These are phyloP conservation scores for Talaromyces rugulosus DNA, from an alignment of 2,329 filamentous ascomycete species.

Conservation along the genomic window DNA sequence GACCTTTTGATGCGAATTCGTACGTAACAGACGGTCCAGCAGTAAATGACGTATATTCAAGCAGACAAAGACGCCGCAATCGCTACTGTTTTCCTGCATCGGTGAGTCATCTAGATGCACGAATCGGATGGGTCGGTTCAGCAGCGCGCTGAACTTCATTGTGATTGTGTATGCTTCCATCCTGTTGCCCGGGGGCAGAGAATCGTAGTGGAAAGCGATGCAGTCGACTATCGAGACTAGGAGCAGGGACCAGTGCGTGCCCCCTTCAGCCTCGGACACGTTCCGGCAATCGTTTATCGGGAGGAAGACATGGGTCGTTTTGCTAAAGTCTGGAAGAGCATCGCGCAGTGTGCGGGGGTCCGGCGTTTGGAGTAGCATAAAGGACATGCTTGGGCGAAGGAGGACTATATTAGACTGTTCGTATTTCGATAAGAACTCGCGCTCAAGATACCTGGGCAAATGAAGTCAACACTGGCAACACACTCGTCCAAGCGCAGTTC, in stretches of 20 bases:
- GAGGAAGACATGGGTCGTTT: slow-evolving; percentile 87
- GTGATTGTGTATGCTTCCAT: slow-evolving; percentile 67
- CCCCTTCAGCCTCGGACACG: slow-evolving; percentile 74
- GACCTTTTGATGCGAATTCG: slow-evolving; percentile 78
- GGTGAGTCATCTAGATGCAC: slow-evolving; percentile 80
- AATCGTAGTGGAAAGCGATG: slow-evolving; percentile 96
- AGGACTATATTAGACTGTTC: slow-evolving; percentile 83
- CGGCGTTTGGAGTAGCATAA: slow-evolving; percentile 74
- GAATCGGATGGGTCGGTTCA: slow-evolving; percentile 65
- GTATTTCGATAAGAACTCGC: slow-evolving; percentile 75
- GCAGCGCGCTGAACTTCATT: slow-evolving; percentile 63
- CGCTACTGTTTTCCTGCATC: slow-evolving; percentile 85
- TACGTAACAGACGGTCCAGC: slow-evolving; percentile 73
- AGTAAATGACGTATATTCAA: slow-evolving; percentile 93
- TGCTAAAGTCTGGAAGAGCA: slow-evolving; percentile 74
- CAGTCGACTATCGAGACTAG: slow-evolving; percentile 85
- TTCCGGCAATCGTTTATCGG: slow-evolving; percentile 88
- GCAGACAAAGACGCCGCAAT: slow-evolving; percentile 96
- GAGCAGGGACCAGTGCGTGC: slow-evolving; percentile 90
- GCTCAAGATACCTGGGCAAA: slow-evolving; percentile 67
- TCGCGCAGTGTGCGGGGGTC: slow-evolving; percentile 56
- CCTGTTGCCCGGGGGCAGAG: slow-evolving; percentile 70
- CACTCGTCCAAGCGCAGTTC: slow-evolving; percentile 19
- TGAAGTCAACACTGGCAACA: slow-evolving; percentile 8
- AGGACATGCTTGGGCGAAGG: slow-evolving; percentile 87